These are phyloP conservation scores for Nidularia sp. DNA, from an alignment of 768 basidiomycete genomes.

Conservation along the genomic window DNA sequence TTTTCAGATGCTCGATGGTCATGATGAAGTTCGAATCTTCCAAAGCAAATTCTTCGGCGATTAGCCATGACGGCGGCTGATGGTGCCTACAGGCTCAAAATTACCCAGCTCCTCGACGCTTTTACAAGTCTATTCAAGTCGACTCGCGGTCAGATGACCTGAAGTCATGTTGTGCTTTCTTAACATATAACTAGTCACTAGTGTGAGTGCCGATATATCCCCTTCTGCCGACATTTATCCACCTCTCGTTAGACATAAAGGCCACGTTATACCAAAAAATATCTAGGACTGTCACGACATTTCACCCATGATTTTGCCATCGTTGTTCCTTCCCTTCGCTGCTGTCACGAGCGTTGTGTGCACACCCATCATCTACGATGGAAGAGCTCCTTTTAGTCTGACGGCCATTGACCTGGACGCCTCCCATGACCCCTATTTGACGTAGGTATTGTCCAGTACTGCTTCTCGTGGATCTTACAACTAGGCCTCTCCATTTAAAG, in stretches of 20 bases:
- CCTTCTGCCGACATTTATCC: background rate
- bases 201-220: background rate
- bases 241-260: background rate
- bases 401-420: constrained; percentile 37
- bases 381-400: constrained; percentile 45
- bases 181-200: too few relatives aligned
- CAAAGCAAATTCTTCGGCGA: background rate
- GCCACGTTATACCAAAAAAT: background rate
- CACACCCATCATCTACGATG: constrained; percentile 41
- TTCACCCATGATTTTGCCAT: background rate
- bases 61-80: background rate
- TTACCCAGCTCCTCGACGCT: background rate
- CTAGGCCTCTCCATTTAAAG: constrained; percentile 17
- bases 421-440: constrained; percentile 48
- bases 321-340: background rate
- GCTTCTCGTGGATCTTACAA: background rate
- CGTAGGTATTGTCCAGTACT: constrained; percentile 30
- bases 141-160: background rate
- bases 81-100: background rate
- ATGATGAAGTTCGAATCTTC: background rate
- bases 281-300: background rate
- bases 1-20: too few relatives aligned
- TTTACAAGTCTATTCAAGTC: background rate
- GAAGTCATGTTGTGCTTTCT: background rate
- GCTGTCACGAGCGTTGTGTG: constrained; percentile 2